Base-by-base conservation (phyloP, 1,139 yeast genomes). In the Lodderomyces metapsilosis region DNA sequence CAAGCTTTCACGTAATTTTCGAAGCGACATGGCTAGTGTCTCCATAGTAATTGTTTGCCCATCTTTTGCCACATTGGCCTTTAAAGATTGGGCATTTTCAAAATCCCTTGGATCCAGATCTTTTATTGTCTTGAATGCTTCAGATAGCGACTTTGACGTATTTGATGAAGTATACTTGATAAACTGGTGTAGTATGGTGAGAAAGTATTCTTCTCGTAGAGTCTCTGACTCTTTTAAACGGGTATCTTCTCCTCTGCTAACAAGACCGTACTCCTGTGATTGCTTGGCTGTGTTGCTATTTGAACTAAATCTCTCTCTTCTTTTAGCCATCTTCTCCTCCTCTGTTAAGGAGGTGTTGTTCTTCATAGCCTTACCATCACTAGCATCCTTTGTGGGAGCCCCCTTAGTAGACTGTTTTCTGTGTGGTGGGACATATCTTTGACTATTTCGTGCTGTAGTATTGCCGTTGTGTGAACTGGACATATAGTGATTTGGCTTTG, bases 191-290 rank as follows among this genome's bases (percentile, higher is more conserved):
- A 73, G 53, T 6, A 78, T 70, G 24, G 55, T 48, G 3, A 54
- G 54, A 50, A 73, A 79, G 44, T 61, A 73, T 24, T 50, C 57
- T 13, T 53, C 56, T 45, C 83, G 58, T 11, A 69, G 77, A 5
- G 48, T 43, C 11, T 57, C 57, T 49, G 74, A 75, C n/a, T 62
- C 51, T 46, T 75, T 80, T 21, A 81, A 59, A 34, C 76, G 55
- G 38, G 57, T 56, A 46, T 78, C 84, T 42, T 79, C 84, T 1
- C 86, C 86, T 40, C 86, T 61, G 48, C 86, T 80, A 1, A 78
- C 59, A 36, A 72, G 64, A 0, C 87, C 87, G 50, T 72, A 78
- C 5, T 44, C 38, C 12, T 38, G 18, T 3, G 32, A 9, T 28
- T 28, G 32, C n/a, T 15, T 28, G 5, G 9, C 3, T 22, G 32